Evolutionary conservation across 163 green algal species (phyloP).

Genomic region (Prototheca stagnorum): DNA sequence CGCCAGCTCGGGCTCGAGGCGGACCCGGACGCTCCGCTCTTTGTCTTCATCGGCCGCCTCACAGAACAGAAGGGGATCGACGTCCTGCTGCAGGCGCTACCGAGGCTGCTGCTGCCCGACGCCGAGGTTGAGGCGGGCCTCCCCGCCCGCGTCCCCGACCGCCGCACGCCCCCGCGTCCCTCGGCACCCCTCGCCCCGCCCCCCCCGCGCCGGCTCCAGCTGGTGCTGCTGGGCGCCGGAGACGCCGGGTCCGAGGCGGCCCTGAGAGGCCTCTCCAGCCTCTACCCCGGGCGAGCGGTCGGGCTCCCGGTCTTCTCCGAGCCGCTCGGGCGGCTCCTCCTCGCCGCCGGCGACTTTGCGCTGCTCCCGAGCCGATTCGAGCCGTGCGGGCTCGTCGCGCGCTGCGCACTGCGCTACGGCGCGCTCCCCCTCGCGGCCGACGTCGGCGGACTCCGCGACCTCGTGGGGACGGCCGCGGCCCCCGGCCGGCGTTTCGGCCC

Average conservation of each 20-base stretch:
- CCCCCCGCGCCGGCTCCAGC: slow-evolving; percentile 18
- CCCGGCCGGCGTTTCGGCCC: too few relatives aligned
- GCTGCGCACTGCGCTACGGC: slow-evolving; percentile 54
- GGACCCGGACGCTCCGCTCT: slow-evolving; percentile 30
- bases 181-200: neutral
- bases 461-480: too few relatives aligned
- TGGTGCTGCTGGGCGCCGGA: slow-evolving; percentile 53
- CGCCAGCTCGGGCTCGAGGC: slow-evolving; percentile 33
- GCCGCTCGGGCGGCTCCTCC: slow-evolving; percentile 49
- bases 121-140: neutral
- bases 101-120: slow-evolving; percentile 31
- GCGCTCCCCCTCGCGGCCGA: slow-evolving; percentile 48
- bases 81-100: slow-evolving; percentile 53
- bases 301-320: slow-evolving; percentile 48
- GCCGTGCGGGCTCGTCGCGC: slow-evolving; percentile 68
- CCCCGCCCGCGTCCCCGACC: neutral
- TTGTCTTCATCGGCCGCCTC: slow-evolving; percentile 66
- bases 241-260: slow-evolving; percentile 42
- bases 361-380: slow-evolving; percentile 48
- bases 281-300: slow-evolving; percentile 31
- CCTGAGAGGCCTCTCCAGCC: slow-evolving; percentile 22
- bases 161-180: too few relatives aligned
- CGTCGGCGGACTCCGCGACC: slow-evolving; percentile 54
- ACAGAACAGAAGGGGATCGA: slow-evolving; percentile 76
- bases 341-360: slow-evolving; percentile 55